phyloP scores from a whole-genome alignment of 306 rosid species.

The Inga laurina region DNA sequence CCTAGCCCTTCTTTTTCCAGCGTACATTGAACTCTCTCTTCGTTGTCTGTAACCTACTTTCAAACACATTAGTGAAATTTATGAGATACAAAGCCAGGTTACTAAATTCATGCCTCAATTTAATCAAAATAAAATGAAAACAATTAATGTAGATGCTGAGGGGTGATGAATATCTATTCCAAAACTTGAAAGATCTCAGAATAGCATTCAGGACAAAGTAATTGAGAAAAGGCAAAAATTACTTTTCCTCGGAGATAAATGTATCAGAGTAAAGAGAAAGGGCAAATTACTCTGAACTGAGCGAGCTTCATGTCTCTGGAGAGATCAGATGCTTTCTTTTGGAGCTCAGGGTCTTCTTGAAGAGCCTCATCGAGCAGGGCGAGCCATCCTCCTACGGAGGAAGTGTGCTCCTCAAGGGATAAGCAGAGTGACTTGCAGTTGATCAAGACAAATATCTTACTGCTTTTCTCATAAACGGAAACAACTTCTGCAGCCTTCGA shows the following conservation, averaged over 20 bases:
- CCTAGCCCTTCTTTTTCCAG: constrained; percentile 52
- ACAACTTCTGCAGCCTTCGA: constrained; percentile 27
- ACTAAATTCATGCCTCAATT: not conserved
- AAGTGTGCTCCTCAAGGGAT: constrained; percentile 32
- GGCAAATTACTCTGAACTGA: constrained; percentile 40
- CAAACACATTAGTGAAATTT: constrained; percentile 11
- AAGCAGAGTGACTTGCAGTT: constrained; percentile 43
- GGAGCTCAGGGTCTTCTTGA: constrained; percentile 39
- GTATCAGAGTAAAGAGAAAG: not conserved
- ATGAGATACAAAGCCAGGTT: not conserved
- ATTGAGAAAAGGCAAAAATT: not conserved
- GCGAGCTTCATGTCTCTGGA: constrained; percentile 56
- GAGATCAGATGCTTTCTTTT: constrained; percentile 46
- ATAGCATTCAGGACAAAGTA: not conserved
- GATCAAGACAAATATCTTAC: constrained; percentile 48
- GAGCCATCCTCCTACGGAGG: constrained; percentile 47
- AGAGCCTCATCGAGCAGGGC: constrained; percentile 42
- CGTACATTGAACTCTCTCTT: constrained; percentile 48
- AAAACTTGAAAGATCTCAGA: not conserved
- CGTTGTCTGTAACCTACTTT: constrained; percentile 48
- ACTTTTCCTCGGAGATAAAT: not conserved
- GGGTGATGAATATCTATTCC: not conserved
- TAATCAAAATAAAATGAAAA: not conserved
- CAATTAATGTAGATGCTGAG: not conserved
- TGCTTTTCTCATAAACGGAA: constrained; percentile 31